Evolutionary conservation across 2,329 filamentous ascomycete genomes (phyloP), one percentile per base, ranked within the genome.

Genomic region (Cladosporium cucumerinum): DNA sequence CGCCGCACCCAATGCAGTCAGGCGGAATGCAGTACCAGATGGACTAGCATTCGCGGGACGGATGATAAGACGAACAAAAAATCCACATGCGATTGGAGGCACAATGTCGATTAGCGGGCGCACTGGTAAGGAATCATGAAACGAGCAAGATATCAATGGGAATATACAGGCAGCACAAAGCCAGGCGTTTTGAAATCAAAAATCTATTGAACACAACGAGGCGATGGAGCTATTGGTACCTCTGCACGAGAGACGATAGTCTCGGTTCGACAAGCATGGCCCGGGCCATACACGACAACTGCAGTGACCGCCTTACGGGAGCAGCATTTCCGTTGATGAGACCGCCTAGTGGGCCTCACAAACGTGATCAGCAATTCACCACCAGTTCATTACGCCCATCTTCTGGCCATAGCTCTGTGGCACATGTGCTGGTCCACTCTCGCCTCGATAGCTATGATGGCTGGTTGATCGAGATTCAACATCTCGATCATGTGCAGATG

Each of bases 71-170:
- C 39, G n/a, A 46, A 46, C 30, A 28, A 32, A 21, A 26, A 30
- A 34, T 26, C 18, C 21, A 43, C 23, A 34, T 25, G 23, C 8
- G 57, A 23, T 21, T 39, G 12, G 23, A 23, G 57, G 30, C 7
- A 30, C 26, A 59, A 12, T 46, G 7, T 59, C 26, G 11, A 28
- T 48, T 30, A 54, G 25, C 36, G 36, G 57, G 57, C 57, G 57
- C 43, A 59, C 36, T 52, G 30, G 59, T 21, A 30, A 18, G 48
- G 59, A 23, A 36, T 51, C 52, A 52, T 51, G 59, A 61, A 61
- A 61, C 59, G 46, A 52, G 59, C 28, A 61, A 61, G 30, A 61
- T 52, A 61, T 49, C 59, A 61, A 25, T 39, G 59, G 59, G 32
- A 49, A 21, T 52, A 61, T 23, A 61, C 21, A 10, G 58, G 58